phyloP scores from a whole-genome alignment of 805 yeast genomes.

The Teunomyces stri region DNA sequence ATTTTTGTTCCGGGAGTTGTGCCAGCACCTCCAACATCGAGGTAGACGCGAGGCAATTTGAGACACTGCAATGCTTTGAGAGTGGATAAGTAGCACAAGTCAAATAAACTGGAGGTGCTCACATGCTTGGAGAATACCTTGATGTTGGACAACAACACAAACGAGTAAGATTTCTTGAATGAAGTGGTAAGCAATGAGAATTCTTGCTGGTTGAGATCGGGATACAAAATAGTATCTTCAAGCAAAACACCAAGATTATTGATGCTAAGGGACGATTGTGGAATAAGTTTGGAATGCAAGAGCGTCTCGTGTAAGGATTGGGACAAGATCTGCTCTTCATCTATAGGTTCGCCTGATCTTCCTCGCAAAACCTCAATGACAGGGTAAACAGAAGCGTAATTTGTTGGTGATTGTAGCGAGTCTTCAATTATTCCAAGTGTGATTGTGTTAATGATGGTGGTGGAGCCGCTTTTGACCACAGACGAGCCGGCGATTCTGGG shows the following conservation, averaged over 20 bases:
- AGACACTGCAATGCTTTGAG: slow-evolving; percentile 59
- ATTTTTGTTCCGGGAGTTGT: slow-evolving; percentile 50
- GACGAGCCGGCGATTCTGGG: slow-evolving; percentile 59
- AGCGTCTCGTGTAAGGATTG: slow-evolving; percentile 64
- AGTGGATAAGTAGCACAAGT: slow-evolving; percentile 68
- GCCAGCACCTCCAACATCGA: slow-evolving; percentile 47
- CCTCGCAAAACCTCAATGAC: slow-evolving; percentile 77
- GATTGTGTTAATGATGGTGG: slow-evolving; percentile 69
- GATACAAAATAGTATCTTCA: slow-evolving; percentile 23
- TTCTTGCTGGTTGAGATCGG: slow-evolving; percentile 18
- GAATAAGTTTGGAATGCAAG: slow-evolving; percentile 53
- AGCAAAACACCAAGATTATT: slow-evolving; percentile 13
- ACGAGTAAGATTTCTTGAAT: slow-evolving; percentile 23
- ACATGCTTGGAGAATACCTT: slow-evolving; percentile 80
- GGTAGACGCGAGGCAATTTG: slow-evolving; percentile 63
- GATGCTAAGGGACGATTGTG: slow-evolving; percentile 27
- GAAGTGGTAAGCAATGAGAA: slow-evolving; percentile 10
- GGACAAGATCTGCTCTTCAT: slow-evolving; percentile 76
- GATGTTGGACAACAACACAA: slow-evolving; percentile 66
- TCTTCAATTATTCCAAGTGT: slow-evolving; percentile 66
- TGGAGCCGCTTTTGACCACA: slow-evolving; percentile 66
- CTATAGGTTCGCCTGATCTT: slow-evolving; percentile 74
- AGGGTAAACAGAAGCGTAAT: slow-evolving; percentile 54
- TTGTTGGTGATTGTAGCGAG: slow-evolving; percentile 26
- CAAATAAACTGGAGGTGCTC: slow-evolving; percentile 56